Evolutionary conservation across 176 grass and related monocot genomes (phyloP).

Genomic region (Elaeis guineensis): DNA sequence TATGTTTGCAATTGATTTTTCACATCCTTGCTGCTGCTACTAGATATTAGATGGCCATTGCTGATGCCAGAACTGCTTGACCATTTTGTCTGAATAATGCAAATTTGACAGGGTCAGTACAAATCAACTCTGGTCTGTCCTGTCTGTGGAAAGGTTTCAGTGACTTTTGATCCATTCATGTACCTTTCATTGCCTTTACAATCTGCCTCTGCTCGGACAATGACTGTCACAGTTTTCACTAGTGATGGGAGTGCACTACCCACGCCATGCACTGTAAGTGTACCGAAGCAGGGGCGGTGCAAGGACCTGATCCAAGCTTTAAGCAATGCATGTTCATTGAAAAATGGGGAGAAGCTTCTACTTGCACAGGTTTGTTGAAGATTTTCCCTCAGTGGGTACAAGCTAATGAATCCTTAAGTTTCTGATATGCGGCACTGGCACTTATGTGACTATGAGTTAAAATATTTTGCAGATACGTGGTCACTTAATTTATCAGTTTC

Average conservation of each 20-base stretch:
- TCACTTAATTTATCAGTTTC: conserved; percentile 64
- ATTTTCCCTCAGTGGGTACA: too few relatives aligned
- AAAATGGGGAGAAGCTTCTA: conserved; percentile 78
- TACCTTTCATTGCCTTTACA: conserved; percentile 96
- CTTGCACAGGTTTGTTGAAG: conserved; percentile 75
- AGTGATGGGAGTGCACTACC: conserved; percentile 58
- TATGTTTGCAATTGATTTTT: too few relatives aligned
- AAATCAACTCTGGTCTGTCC: conserved; percentile 99
- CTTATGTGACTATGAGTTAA: neutral
- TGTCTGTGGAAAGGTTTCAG: conserved; percentile 85
- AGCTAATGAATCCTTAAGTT: too few relatives aligned
- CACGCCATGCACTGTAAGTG: conserved; percentile 71
- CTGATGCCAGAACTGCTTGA: neutral
- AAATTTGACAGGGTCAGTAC: conserved; percentile 72
- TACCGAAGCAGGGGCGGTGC: conserved; percentile 90
- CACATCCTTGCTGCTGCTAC: conserved; percentile 5
- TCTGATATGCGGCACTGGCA: too few relatives aligned
- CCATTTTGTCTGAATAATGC: conserved; percentile 9
- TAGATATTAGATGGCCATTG: neutral
- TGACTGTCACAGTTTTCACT: conserved; percentile 64
- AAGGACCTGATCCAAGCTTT: conserved; percentile 80
- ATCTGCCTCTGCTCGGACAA: conserved; percentile 72
- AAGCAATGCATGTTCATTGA: conserved; percentile 60
- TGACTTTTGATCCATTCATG: conserved; percentile 99
- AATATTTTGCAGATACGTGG: conserved; percentile 58